Base-by-base conservation (phyloP, 148 eudicot species). In the Pharnaceum exiguum region DNA sequence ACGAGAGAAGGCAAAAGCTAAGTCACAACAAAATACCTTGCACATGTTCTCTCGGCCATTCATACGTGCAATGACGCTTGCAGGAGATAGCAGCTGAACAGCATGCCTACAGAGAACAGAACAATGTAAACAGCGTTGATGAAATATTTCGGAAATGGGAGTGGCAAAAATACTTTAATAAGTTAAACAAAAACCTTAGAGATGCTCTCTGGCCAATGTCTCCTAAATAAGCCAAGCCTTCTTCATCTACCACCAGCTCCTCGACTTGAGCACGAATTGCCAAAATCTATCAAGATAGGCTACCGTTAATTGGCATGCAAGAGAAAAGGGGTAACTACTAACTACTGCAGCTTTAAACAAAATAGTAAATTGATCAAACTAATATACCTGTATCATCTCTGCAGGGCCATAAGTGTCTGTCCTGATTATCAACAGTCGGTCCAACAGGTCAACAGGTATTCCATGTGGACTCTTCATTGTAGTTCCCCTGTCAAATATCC, bases 251-350 rank as follows among this genome's bases (percentile, higher is more conserved):
- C 17, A 64, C 27, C 55, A 93, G 72, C 63, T 89, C 99, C 74
- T 93, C 99, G 54, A 93, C 96, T 66, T 86, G 99, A 61, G 95
- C 95, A 33, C 99, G 85, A 49, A 93, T 86, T 50, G 99, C 96
- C 70, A 93, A 75, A 64, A 93, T 93, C 95, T 93, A 80, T 47
- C 60, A 38, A 71, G 4, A 48, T 28, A 53, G 33, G n/a, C n/a
- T n/a, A n/a, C n/a, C n/a, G n/a, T n/a, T n/a, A n/a, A n/a, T n/a
- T n/a, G n/a, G n/a, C n/a, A n/a, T n/a, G n/a, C n/a, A n/a, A n/a
- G n/a, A n/a, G n/a, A n/a, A n/a, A n/a, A n/a, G n/a, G n/a, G n/a
- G n/a, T n/a, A n/a, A n/a, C n/a, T n/a, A n/a, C n/a, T n/a, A n/a
- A n/a, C n/a, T n/a, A n/a, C n/a, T n/a, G n/a, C n/a, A n/a, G n/a